Percentiles rank a stretch among this genome's conserved stretches.
phyloP scores from a whole-genome alignment of 2,329 filamentous ascomycete species.

The Neopestalotiopsis clavispora region DNA sequence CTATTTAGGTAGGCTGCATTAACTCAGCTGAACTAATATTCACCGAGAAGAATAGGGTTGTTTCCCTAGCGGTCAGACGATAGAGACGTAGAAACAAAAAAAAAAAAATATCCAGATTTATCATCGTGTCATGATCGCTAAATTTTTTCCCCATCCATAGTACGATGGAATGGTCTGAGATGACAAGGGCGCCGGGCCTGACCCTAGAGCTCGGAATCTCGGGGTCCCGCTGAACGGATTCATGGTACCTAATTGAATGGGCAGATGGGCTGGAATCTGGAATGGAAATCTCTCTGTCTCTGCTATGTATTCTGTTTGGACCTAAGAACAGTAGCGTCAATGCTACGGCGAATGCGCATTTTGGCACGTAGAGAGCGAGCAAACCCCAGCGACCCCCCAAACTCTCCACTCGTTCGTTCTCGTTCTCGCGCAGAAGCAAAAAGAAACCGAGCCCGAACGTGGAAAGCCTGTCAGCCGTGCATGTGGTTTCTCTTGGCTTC shows the following conservation, averaged over 20 bases:
- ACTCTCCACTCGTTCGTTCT: background rate
- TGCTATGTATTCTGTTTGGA: too few relatives aligned
- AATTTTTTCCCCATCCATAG: slow-evolving; percentile 1
- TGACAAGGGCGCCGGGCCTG: background rate
- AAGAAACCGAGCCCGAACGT: background rate
- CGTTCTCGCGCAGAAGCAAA: background rate
- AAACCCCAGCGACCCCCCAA: background rate
- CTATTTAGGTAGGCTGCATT: background rate
- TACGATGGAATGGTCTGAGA: background rate
- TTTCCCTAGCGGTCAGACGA: slow-evolving; percentile 5
- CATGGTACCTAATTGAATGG: background rate
- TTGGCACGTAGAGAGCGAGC: background rate
- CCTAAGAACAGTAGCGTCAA: background rate
- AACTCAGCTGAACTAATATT: background rate
- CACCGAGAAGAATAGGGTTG: too few relatives aligned
- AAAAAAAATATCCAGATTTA: background rate
- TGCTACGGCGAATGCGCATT: background rate
- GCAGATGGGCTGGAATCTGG: background rate
- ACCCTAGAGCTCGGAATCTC: slow-evolving; percentile 9
- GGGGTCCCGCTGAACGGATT: slow-evolving; percentile 4
- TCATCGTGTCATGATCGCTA: slow-evolving; percentile 13
- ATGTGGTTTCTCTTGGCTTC: background rate
- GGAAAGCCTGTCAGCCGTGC: background rate
- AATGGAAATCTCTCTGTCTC: too few relatives aligned
- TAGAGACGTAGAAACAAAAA: background rate